Base-by-base conservation (phyloP, 345 rosid species). In the Salix udensis region DNA sequence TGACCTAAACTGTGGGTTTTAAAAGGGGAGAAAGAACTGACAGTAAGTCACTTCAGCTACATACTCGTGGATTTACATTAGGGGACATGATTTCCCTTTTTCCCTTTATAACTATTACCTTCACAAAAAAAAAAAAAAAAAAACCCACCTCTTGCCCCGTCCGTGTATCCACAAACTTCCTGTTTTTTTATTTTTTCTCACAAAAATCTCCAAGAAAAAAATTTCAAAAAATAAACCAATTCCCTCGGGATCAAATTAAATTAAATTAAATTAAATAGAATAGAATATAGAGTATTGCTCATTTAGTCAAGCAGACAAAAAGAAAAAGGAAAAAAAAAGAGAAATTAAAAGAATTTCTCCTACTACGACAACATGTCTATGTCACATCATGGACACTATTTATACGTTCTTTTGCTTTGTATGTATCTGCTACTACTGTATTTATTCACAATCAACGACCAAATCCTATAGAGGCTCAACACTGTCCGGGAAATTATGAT, bases 11-110 rank as follows among this genome's bases (percentile, higher is more conserved):
- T 78, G 36, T 64, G 31, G 71, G 52, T 78, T 76, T 80, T 75
- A 67, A 74, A 52, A 78, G 16, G 53, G 31, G 15, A 70, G 81
- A 78, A 72, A 52, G 82, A 85, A 85, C 89, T 84, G 89, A 88
- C 81, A 84, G 90, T 82, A 70, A 87, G 86, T 89, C 91, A 84
- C 82, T 77, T 88, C 92, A 81, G 53, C 77, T 65, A 53, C 76
- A 67, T 79, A 28, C 12, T 26, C 5, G 15, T n/a, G 6, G 21
- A 60, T 65, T 30, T 46, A 44, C 34, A 13, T 12, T 44, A 62
- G 62, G 18, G 40, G 61, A 72, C 81, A 77, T 68, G 75, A 26
- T 16, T 78, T 2, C 65, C 71, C 72, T 73, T 76, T 81, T 65
- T 23, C 50, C 67, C 77, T 79, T 46, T 24, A 14, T 65, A 65